Evolutionary conservation across 2,329 filamentous ascomycete genomes (phyloP).

Genomic region (Fusarium napiforme): DNA sequence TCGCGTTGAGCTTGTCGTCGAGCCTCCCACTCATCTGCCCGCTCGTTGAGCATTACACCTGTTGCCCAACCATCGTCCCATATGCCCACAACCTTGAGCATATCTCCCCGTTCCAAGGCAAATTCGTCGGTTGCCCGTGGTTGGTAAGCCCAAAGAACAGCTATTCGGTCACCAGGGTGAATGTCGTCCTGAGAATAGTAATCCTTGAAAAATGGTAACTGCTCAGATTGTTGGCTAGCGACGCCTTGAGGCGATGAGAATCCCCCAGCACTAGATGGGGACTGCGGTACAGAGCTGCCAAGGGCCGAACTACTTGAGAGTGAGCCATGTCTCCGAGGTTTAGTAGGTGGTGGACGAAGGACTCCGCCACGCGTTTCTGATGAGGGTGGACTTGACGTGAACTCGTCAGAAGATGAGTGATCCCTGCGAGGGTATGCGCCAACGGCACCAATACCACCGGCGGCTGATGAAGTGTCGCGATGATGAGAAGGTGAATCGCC

Average conservation of each 20-base stretch:
- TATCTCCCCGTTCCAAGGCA: constrained; percentile 90
- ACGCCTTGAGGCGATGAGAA: constrained; percentile 87
- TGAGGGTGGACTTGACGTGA: constrained; percentile 73
- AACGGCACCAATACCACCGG: constrained; percentile 54
- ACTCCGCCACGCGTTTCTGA: constrained; percentile 69
- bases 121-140: constrained; percentile 95
- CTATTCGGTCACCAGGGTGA: constrained; percentile 87
- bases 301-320: constrained; percentile 86
- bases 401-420: constrained; percentile 77
- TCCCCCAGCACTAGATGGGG: constrained; percentile 76
- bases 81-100: constrained; percentile 97
- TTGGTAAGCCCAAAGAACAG: constrained; percentile 96
- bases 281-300: constrained; percentile 75
- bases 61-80: constrained; percentile 99
- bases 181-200: constrained; percentile 99
- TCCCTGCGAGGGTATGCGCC: constrained; percentile 63
- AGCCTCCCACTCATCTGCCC: constrained; percentile 88
- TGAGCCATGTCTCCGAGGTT: constrained; percentile 81
- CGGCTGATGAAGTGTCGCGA: constrained; percentile 52
- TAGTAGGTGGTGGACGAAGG: constrained; percentile 67
- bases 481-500: constrained; percentile 69
- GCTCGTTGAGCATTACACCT: constrained; percentile 82
- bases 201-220: constrained; percentile 96
- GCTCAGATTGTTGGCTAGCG: constrained; percentile 91
- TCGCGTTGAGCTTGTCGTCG: constrained; percentile 83